phyloP scores from a whole-genome alignment of 306 rosid species.

The Dryas alaskensis region DNA sequence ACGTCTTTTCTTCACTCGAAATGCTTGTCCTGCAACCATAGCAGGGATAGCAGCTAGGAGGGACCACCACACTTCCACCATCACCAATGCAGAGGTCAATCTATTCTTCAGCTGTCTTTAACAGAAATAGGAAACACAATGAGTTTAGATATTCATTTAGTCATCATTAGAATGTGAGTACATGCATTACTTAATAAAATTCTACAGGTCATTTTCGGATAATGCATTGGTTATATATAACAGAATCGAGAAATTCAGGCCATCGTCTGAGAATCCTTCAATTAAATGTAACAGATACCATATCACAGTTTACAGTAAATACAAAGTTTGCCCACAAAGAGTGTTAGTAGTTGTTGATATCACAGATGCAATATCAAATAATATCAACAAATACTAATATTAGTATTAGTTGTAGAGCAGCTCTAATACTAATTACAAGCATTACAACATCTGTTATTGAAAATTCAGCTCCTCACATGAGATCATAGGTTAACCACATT shows the following conservation, averaged over 20 bases:
- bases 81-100: slow-evolving; percentile 31
- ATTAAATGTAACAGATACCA: background rate
- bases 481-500: background rate
- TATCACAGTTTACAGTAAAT: background rate
- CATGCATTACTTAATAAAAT: background rate
- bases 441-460: background rate
- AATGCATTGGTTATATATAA: background rate
- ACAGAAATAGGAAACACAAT: background rate
- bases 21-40: slow-evolving; percentile 76
- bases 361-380: no score
- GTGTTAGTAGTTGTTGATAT: no score
- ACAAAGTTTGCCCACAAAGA: background rate
- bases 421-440: background rate
- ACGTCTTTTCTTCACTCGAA: slow-evolving; percentile 55
- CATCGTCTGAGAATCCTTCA: background rate
- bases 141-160: background rate
- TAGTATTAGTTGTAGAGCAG: no score
- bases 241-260: background rate
- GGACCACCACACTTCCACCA: slow-evolving; percentile 98
- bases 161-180: background rate
- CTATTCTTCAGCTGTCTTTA: slow-evolving; percentile 17
- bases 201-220: background rate
- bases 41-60: slow-evolving; percentile 80
- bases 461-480: background rate
- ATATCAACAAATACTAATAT: no score